phyloP scores from a whole-genome alignment of 2,329 filamentous ascomycete genomes.

The Ophiostoma piceae region DNA sequence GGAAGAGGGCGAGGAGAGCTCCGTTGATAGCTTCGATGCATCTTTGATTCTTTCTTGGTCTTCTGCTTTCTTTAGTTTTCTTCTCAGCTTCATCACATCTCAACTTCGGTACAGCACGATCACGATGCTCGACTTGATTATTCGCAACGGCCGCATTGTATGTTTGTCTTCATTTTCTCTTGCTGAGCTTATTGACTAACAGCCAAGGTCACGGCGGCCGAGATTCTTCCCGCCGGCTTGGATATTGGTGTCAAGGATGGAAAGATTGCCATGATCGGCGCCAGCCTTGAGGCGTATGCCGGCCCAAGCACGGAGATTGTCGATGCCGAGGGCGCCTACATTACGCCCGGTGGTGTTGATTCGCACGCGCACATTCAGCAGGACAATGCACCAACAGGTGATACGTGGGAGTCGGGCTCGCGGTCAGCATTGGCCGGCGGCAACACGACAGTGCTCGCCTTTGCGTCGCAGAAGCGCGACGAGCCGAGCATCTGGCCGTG shows the following conservation, averaged over 20 bases:
- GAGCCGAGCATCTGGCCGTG: conserved; percentile 44
- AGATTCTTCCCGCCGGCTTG: conserved; percentile 35
- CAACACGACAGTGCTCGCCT: conserved; percentile 54
- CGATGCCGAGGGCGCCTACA: conserved; percentile 41
- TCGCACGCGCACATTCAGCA: conserved; percentile 39
- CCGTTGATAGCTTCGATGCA: background rate
- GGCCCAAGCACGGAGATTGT: conserved; percentile 34
- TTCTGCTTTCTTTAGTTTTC: background rate
- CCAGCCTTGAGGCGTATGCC: conserved; percentile 34
- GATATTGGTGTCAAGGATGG: conserved; percentile 42
- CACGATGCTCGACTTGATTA: conserved; percentile 37
- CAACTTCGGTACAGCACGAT: background rate
- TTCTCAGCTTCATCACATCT: background rate
- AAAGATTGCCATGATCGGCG: conserved; percentile 40
- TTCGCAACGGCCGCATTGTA: conserved; percentile 42
- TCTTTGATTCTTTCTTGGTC: background rate
- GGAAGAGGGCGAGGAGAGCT: conserved; percentile 7
- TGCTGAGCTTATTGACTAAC: background rate
- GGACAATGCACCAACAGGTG: conserved; percentile 34
- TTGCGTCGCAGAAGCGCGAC: conserved; percentile 48
- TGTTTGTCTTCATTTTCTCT: background rate
- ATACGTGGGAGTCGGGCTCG: conserved; percentile 40
- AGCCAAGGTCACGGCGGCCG: conserved; percentile 34
- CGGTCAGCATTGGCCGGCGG: conserved; percentile 53
- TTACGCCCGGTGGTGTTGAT: conserved; percentile 41